A percentile compares a stretch with the other conserved stretches of the same genome.
Conservation (phyloP, 768 basidiomycete genomes). For the Imleria badia region DNA sequence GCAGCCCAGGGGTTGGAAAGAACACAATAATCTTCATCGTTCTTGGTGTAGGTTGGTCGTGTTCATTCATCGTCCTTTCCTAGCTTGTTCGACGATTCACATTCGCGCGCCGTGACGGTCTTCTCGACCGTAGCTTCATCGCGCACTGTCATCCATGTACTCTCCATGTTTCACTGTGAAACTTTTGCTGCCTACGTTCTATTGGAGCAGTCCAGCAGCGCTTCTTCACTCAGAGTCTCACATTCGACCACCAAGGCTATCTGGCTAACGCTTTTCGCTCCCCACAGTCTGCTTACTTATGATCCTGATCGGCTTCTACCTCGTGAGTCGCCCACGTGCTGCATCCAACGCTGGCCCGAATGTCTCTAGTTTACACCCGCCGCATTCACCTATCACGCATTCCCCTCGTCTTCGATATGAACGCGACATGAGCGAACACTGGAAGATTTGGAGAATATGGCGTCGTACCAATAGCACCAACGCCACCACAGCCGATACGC, state of each 20-base stretch:
- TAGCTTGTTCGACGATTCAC: background rate
- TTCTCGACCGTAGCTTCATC: background rate
- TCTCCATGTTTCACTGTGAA: background rate
- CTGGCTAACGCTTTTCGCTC: conserved; percentile 12
- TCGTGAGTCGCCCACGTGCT: conserved; percentile 20
- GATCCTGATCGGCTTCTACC: conserved; percentile 28
- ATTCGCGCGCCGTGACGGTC: background rate
- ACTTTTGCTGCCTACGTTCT: background rate
- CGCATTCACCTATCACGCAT: conserved; percentile 2
- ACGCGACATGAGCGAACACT: conserved; percentile 5
- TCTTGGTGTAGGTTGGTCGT: conserved; percentile 26
- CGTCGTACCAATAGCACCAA: background rate
- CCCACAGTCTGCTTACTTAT: conserved; percentile 22
- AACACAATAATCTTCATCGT: conserved; percentile 25
- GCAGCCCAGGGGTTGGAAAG: conserved; percentile 3
- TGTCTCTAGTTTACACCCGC: background rate
- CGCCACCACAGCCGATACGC: background rate
- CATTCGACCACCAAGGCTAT: background rate
- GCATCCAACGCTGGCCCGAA: conserved; percentile 1
- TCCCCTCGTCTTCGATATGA: background rate
- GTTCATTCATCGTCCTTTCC: conserved; percentile 2
- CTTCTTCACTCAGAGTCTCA: background rate
- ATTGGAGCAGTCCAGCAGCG: background rate
- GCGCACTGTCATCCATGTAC: background rate
- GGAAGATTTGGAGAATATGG: conserved; percentile 22